phyloP scores from a whole-genome alignment of 73 alveolate genomes.

The Diophrys sp. region DNA sequence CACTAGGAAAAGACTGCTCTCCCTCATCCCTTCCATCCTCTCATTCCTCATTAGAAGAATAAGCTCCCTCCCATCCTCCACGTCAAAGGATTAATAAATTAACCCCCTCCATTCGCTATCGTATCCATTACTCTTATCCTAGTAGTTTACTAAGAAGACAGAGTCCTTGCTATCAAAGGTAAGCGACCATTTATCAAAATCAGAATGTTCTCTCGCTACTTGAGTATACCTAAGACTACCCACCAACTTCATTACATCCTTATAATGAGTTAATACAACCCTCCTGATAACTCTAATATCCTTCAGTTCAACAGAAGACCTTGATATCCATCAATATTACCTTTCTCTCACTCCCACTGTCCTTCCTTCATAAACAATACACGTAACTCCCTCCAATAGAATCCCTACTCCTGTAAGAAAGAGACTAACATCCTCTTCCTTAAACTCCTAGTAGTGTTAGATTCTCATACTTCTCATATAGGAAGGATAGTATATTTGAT shows the following conservation, averaged over 20 bases:
- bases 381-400: slow-evolving; percentile 34
- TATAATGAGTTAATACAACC: slow-evolving; percentile 50
- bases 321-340: slow-evolving; percentile 91
- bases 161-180: background rate
- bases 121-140: too few relatives aligned
- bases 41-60: too few relatives aligned
- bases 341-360: slow-evolving; percentile 86
- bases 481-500: slow-evolving; percentile 51
- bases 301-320: slow-evolving; percentile 98
- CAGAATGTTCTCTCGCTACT: slow-evolving; percentile 32
- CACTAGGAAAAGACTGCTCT: too few relatives aligned
- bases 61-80: too few relatives aligned
- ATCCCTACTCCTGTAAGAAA: slow-evolving; percentile 80
- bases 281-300: slow-evolving; percentile 73
- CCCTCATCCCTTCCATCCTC: too few relatives aligned
- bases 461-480: slow-evolving; percentile 52
- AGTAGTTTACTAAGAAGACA: too few relatives aligned
- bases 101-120: too few relatives aligned
- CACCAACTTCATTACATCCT: slow-evolving; percentile 63
- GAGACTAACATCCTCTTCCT: slow-evolving; percentile 76
- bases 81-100: too few relatives aligned
- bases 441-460: slow-evolving; percentile 91
- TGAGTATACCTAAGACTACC: slow-evolving; percentile 23
- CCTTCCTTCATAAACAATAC: slow-evolving; percentile 60
- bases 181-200: background rate